These are phyloP conservation scores for Aureobasidium subglaciale DNA, from an alignment of 2,329 filamentous ascomycete species.

Conservation along the genomic window DNA sequence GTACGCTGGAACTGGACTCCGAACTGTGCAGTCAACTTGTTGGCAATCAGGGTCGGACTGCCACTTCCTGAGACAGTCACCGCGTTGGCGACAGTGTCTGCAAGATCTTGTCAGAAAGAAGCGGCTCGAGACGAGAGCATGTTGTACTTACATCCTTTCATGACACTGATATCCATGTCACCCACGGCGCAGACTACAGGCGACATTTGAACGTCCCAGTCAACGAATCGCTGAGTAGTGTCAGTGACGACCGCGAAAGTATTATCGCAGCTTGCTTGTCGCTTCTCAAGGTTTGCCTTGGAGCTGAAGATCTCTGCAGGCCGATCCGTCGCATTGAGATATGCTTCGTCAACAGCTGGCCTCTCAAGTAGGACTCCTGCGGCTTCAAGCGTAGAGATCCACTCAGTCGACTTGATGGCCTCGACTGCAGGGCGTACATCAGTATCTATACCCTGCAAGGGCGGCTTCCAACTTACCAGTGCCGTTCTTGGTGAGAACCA, in stretches of 20 bases:
- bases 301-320: background rate
- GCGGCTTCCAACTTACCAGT: background rate
- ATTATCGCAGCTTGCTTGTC: background rate
- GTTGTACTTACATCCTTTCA: slow-evolving; percentile 5
- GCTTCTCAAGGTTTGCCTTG: background rate
- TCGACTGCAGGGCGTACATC: background rate
- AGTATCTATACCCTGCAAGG: too few species aligned
- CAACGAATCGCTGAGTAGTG: slow-evolving; percentile 14
- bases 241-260: background rate
- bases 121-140: background rate
- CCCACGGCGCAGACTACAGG: slow-evolving; percentile 15
- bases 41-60: background rate
- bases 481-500: background rate
- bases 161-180: slow-evolving; percentile 15
- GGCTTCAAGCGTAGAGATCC: background rate
- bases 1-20: slow-evolving; percentile 10
- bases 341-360: background rate
- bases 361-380: background rate
- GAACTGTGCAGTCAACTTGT: background rate
- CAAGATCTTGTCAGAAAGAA: background rate
- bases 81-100: slow-evolving; percentile 14
- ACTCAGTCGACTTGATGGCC: background rate
- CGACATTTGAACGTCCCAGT: slow-evolving; percentile 20
- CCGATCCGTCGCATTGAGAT: background rate
- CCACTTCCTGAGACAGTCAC: background rate